Percentiles rank a stretch among this genome's conserved stretches.
Conservation (phyloP, 257 asterid genomes). For the Handroanthus guayacan region DNA sequence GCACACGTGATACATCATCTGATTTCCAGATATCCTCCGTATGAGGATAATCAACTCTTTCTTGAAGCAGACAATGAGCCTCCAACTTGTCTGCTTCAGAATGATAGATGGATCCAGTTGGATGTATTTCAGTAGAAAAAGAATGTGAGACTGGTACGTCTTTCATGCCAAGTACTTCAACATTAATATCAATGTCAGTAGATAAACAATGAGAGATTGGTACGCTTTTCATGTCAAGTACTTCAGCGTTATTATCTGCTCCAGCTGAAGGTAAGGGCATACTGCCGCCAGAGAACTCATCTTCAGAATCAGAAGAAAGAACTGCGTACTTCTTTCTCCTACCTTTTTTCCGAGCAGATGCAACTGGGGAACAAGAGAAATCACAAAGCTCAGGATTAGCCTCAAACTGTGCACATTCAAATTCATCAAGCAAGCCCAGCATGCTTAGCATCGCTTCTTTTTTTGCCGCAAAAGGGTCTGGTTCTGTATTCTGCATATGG, state of each 20-base stretch:
- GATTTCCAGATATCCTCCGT: slow-evolving; percentile 46
- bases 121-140: slow-evolving; percentile 48
- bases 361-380: slow-evolving; percentile 68
- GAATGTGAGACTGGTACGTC: slow-evolving; percentile 39
- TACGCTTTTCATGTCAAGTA: not conserved
- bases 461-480: slow-evolving; percentile 56
- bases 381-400: slow-evolving; percentile 50
- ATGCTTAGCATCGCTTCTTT: slow-evolving; percentile 73
- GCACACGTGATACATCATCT: slow-evolving; percentile 54
- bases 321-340: slow-evolving; percentile 65
- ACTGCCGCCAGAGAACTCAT: slow-evolving; percentile 53
- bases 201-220: not conserved
- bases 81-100: slow-evolving; percentile 54
- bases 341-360: slow-evolving; percentile 49
- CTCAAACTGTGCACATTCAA: slow-evolving; percentile 53
- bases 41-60: slow-evolving; percentile 43
- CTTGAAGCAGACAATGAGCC: slow-evolving; percentile 43
- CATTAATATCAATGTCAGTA: slow-evolving; percentile 41
- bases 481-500: slow-evolving; percentile 37
- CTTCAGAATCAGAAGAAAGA: slow-evolving; percentile 86
- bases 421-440: slow-evolving; percentile 54
- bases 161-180: slow-evolving; percentile 44
- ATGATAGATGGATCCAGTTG: slow-evolving; percentile 41
- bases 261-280: slow-evolving; percentile 47
- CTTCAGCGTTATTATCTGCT: slow-evolving; percentile 37